Evolutionary conservation across 306 rosid species (phyloP).

Genomic region (Dryas drummondii): DNA sequence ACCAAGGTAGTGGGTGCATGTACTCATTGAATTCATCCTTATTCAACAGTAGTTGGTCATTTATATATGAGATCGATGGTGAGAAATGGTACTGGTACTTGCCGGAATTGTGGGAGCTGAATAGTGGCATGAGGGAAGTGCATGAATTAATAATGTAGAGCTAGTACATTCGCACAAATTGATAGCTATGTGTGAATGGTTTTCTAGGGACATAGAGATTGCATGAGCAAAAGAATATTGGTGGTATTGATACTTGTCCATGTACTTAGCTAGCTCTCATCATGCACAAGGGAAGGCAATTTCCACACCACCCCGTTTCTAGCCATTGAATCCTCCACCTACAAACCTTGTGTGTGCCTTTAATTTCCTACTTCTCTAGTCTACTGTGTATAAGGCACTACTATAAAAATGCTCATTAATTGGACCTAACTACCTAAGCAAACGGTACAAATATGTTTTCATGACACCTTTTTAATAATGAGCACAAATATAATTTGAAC

Average conservation of each 20-base stretch:
- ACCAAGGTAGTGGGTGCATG: no score
- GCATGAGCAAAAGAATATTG: slow-evolving; percentile 39
- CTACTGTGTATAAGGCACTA: neutral
- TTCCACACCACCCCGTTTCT: slow-evolving; percentile 36
- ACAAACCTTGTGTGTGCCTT: slow-evolving; percentile 44
- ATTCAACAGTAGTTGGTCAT: no score
- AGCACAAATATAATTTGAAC: no score
- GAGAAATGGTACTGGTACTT: neutral
- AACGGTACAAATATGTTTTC: no score
- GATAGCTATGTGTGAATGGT: neutral
- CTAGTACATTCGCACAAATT: neutral
- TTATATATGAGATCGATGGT: neutral
- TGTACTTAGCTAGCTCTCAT: neutral
- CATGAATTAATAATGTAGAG: neutral
- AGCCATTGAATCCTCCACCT: slow-evolving; percentile 37
- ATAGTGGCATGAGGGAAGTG: neutral
- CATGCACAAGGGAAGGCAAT: slow-evolving; percentile 20
- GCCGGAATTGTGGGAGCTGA: neutral
- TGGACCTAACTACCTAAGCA: no score
- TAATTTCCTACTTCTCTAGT: neutral
- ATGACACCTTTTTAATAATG: no score
- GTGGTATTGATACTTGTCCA: slow-evolving; percentile 22
- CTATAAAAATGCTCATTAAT: no score
- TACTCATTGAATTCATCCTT: no score
- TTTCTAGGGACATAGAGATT: slow-evolving; percentile 23